Evolutionary conservation across 1,284 basidiomycete species (phyloP).

Genomic region (Leccinum griseonigrum): DNA sequence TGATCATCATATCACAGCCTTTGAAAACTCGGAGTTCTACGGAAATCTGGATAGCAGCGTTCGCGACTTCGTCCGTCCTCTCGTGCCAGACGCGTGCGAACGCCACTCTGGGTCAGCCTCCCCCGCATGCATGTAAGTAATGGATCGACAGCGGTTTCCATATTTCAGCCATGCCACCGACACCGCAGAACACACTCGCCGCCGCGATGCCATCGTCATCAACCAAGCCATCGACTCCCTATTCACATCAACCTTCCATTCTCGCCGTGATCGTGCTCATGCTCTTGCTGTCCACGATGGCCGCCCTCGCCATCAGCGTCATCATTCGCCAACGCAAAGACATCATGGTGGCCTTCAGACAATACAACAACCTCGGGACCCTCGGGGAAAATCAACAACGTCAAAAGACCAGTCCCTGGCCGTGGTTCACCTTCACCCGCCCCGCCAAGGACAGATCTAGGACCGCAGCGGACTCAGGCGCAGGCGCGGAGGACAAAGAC

Average conservation of each 20-base stretch:
- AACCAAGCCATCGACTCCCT: neutral
- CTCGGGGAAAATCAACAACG: neutral
- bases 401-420: neutral
- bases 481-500: neutral
- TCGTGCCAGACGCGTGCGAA: neutral
- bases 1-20: neutral
- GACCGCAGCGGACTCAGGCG: neutral
- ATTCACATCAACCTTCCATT: conserved; percentile 14
- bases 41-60: neutral
- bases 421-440: neutral
- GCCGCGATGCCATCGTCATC: neutral
- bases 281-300: conserved; percentile 19
- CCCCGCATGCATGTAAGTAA: neutral
- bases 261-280: conserved; percentile 23
- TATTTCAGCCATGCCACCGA: neutral
- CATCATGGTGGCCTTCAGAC: neutral
- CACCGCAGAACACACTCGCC: conserved; percentile 3
- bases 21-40: neutral
- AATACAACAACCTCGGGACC: neutral
- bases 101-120: neutral
- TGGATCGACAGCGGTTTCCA: neutral
- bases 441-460: neutral
- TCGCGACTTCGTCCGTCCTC: neutral
- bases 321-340: conserved; percentile 19
- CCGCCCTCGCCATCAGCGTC: conserved; percentile 16